These are phyloP conservation scores for Trifolium fragiferum DNA, from an alignment of 306 rosid genomes.

Conservation along the genomic window DNA sequence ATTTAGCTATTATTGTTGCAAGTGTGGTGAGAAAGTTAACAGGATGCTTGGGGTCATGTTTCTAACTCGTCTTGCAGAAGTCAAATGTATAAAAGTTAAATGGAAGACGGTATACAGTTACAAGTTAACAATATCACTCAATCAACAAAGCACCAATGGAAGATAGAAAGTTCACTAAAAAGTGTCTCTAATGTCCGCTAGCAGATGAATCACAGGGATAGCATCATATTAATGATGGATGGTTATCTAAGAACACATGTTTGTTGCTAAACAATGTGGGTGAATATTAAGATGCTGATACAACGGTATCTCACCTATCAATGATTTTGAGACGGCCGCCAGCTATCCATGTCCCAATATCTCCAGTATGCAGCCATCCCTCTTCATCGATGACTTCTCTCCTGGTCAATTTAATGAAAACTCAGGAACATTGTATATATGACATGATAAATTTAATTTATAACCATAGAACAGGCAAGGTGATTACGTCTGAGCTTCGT, in stretches of 20 bases:
- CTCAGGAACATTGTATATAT: slow-evolving; percentile 39
- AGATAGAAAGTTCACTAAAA: slow-evolving; percentile 21
- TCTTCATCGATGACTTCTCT: slow-evolving; percentile 90
- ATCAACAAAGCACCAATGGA: slow-evolving; percentile 21
- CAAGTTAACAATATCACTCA: slow-evolving; percentile 25
- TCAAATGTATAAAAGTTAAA: slow-evolving; percentile 19
- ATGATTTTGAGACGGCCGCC: slow-evolving; percentile 96
- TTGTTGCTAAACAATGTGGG: neutral
- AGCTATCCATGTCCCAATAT: slow-evolving; percentile 84
- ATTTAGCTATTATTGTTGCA: slow-evolving; percentile 3
- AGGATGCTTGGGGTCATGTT: slow-evolving; percentile 7
- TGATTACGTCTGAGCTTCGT: slow-evolving; percentile 88
- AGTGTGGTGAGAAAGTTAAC: slow-evolving; percentile 26
- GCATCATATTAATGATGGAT: slow-evolving; percentile 10
- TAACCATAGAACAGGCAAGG: slow-evolving; percentile 45
- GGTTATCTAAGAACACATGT: slow-evolving; percentile 15
- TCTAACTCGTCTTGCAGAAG: slow-evolving; percentile 13
- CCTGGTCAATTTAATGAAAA: slow-evolving; percentile 57
- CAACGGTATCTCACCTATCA: slow-evolving; percentile 72
- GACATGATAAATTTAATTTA: slow-evolving; percentile 25
- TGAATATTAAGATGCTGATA: slow-evolving; percentile 11
- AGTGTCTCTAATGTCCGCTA: slow-evolving; percentile 22
- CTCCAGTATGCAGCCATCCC: slow-evolving; percentile 98
- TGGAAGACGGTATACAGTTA: slow-evolving; percentile 29
- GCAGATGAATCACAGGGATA: slow-evolving; percentile 9